Evolutionary conservation across 495 filamentous ascomycete species (phyloP).

Genomic region (Cudoniella acicularis): DNA sequence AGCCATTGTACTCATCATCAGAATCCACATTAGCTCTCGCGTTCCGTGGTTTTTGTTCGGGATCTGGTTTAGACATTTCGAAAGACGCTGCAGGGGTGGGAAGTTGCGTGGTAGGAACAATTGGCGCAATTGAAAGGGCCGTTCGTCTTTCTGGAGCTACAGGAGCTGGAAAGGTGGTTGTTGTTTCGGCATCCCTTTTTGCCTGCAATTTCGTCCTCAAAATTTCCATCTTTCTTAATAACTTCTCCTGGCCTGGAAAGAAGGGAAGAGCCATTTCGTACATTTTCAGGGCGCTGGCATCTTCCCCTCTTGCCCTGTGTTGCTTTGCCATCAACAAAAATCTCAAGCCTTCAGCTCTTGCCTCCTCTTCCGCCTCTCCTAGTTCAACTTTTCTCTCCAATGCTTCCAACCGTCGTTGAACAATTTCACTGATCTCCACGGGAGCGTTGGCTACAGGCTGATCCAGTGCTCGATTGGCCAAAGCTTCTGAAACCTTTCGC

Average conservation of each 20-base stretch:
- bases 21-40: constrained; percentile 4
- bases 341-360: constrained; percentile 73
- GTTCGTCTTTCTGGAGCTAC: constrained; percentile 11
- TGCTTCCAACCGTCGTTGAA: constrained; percentile 75
- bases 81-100: constrained; percentile 14
- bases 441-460: constrained; percentile 44
- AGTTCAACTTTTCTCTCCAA: constrained; percentile 74
- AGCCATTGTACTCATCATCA: constrained; percentile 33
- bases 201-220: constrained; percentile 58
- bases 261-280: constrained; percentile 79
- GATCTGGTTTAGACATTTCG: neutral
- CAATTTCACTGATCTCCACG: constrained; percentile 65
- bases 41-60: constrained; percentile 1
- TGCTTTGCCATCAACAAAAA: constrained; percentile 89
- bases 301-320: constrained; percentile 77
- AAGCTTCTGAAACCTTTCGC: constrained; percentile 82
- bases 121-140: constrained; percentile 9
- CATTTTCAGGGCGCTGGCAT: constrained; percentile 74
- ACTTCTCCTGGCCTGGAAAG: constrained; percentile 83
- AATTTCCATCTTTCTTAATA: constrained; percentile 69
- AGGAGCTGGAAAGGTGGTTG: neutral
- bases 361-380: constrained; percentile 63
- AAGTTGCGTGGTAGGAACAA: constrained; percentile 6
- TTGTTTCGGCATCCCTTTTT: constrained; percentile 31
- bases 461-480: constrained; percentile 64